These are phyloP conservation scores for Fusarium circinatum DNA, from an alignment of 2,329 filamentous ascomycete genomes.

Conservation along the genomic window DNA sequence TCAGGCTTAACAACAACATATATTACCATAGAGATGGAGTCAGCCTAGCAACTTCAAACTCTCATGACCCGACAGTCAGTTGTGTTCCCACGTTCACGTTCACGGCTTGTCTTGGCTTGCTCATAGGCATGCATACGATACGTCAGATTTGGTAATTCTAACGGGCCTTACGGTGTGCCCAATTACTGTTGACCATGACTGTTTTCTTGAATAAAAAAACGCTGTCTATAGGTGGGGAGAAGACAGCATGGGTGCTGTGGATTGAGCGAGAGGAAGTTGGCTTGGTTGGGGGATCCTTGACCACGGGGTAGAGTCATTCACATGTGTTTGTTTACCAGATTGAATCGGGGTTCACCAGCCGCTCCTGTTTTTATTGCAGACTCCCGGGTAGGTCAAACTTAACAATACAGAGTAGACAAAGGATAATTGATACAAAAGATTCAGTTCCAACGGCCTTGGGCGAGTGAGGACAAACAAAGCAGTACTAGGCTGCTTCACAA, in stretches of 20 bases:
- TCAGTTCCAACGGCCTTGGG: not conserved
- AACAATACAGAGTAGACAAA: not conserved
- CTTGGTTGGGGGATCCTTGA: not conserved
- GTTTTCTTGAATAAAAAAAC: not conserved
- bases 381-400: not conserved
- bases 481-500: not conserved
- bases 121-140: not conserved
- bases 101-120: not conserved
- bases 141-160: not conserved
- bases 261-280: conserved; percentile 26
- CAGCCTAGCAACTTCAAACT: not conserved
- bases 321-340: not conserved
- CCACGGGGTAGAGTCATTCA: not conserved
- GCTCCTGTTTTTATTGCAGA: not conserved
- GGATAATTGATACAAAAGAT: not conserved
- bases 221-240: conserved; percentile 9
- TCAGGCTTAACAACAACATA: not conserved
- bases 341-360: not conserved
- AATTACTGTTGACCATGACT: not conserved
- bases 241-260: conserved; percentile 1
- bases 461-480: not conserved
- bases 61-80: not conserved
- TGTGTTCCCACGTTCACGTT: not conserved
- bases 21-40: not conserved
- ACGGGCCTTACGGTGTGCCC: not conserved